Evolutionary conservation across 129 eudicot species (phyloP).

Genomic region (Escallonia herrerae): DNA sequence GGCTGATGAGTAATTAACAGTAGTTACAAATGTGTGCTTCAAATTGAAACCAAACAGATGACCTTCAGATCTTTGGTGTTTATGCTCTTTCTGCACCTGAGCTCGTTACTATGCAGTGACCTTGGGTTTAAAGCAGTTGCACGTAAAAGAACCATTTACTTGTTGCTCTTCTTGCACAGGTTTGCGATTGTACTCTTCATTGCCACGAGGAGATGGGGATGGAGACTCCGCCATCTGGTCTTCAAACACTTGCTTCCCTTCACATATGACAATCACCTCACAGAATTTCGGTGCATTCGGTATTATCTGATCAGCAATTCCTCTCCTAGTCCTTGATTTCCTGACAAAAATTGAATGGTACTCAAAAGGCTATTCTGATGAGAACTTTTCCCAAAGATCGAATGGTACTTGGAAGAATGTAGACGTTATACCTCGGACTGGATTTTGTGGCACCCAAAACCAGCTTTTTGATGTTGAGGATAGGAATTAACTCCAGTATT

Average conservation of each 20-base stretch:
- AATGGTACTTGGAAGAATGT: not conserved
- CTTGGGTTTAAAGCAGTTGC: conserved; percentile 53
- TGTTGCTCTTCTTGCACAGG: not conserved
- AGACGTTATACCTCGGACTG: conserved; percentile 32
- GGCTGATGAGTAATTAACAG: no score
- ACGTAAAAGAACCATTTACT: conserved; percentile 16
- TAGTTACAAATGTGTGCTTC: not conserved
- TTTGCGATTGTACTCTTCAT: not conserved
- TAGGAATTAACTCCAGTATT: conserved; percentile 75
- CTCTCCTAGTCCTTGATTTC: conserved; percentile 49
- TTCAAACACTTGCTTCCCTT: conserved; percentile 57
- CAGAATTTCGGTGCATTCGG: conserved; percentile 52
- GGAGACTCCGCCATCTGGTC: conserved; percentile 13
- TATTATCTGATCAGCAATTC: conserved; percentile 51
- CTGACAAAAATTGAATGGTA: conserved; percentile 13
- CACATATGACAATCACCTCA: conserved; percentile 63
- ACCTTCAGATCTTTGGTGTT: no score
- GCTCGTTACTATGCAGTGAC: not conserved
- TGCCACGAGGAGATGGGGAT: conserved; percentile 8
- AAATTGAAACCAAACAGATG: not conserved
- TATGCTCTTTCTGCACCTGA: not conserved
- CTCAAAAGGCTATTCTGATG: not conserved
- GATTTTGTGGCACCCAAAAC: conserved; percentile 62
- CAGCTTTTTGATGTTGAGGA: conserved; percentile 63
- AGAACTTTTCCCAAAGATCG: not conserved